These are phyloP conservation scores for Tetraselmis chui DNA, from an alignment of 139 green algal species.

Conservation along the genomic window DNA sequence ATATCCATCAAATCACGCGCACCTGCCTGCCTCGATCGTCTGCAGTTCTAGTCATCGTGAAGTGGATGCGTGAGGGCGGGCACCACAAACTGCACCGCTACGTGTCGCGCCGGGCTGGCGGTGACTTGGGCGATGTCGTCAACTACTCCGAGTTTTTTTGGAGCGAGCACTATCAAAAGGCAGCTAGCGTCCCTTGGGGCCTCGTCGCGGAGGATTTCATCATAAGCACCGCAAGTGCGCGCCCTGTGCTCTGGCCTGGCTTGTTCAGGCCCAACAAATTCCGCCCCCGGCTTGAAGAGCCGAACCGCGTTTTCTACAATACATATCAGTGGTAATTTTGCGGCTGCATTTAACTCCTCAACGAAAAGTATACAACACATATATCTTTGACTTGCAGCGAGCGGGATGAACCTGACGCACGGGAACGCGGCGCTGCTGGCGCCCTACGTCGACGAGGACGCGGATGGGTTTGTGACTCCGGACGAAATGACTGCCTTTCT, in stretches of 20 bases:
- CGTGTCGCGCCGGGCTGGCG: not conserved
- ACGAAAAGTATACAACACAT: not conserved
- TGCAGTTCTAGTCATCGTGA: not conserved
- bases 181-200: not conserved
- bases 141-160: not conserved
- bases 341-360: not conserved
- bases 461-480: slow-evolving; percentile 5
- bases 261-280: no score
- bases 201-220: not conserved
- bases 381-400: not conserved
- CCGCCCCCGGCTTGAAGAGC: no score
- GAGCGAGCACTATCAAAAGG: not conserved
- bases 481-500: slow-evolving; percentile 3
- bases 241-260: not conserved
- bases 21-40: no score
- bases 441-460: slow-evolving; percentile 8
- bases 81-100: not conserved
- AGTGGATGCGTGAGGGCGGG: not conserved
- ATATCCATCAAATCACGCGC: no score
- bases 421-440: not conserved
- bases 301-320: no score
- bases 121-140: not conserved
- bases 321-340: not conserved
- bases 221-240: not conserved
- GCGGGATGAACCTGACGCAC: not conserved